Evolutionary conservation across 2,329 filamentous ascomycete species (phyloP).

Genomic region (Stagonosporopsis rhizophila): DNA sequence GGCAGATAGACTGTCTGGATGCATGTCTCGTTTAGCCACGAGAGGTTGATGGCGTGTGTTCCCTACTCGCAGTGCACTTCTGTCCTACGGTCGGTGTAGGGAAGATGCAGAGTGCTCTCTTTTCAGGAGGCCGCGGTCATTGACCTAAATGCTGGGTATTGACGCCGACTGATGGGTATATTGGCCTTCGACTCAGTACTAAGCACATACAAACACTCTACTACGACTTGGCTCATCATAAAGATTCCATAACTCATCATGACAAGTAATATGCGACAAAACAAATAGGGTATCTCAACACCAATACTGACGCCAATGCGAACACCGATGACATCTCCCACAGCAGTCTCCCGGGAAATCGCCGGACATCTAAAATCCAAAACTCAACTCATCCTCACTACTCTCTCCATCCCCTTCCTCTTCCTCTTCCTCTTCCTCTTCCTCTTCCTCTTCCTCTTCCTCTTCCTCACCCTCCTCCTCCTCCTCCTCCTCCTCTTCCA

Average conservation of each 20-base stretch:
- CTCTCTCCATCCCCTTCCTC: not conserved
- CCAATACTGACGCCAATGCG: not conserved
- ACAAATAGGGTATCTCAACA: not conserved
- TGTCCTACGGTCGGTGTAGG: too few relatives aligned
- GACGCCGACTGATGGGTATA: too few relatives aligned
- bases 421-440: not conserved
- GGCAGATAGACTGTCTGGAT: too few relatives aligned
- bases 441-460: not conserved
- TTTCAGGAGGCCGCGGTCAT: too few relatives aligned
- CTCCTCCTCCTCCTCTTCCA: not conserved
- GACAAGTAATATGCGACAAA: not conserved
- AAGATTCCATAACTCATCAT: not conserved
- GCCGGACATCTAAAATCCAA: not conserved
- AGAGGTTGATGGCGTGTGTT: too few relatives aligned
- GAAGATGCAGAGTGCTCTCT: too few relatives aligned
- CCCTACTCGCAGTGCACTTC: too few relatives aligned
- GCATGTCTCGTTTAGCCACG: too few relatives aligned
- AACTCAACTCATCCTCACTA: slow-evolving; percentile 16
- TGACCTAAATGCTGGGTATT: too few relatives aligned
- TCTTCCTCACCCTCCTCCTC: slow-evolving; percentile 10
- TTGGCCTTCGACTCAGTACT: too few relatives aligned
- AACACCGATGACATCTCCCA: not conserved
- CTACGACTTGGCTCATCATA: not conserved
- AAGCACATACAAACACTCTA: too few relatives aligned
- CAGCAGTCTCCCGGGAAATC: too few relatives aligned